Conservation (phyloP, 2,329 filamentous ascomycete species). For the Neopestalotiopsis sp. region DNA sequence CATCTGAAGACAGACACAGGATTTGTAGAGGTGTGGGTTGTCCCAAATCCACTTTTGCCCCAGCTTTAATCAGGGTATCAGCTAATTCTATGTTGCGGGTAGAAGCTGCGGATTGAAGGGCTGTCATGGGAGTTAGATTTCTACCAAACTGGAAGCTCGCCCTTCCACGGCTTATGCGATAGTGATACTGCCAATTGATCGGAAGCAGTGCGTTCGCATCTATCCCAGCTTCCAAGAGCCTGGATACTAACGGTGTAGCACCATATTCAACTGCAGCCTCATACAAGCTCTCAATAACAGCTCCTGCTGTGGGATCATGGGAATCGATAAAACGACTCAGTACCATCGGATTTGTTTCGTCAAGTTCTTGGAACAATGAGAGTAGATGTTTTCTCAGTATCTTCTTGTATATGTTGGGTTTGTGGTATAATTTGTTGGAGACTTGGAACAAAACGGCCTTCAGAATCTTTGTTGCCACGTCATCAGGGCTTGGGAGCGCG, state of each 20-base stretch:
- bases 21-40: neutral
- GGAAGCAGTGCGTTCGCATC: neutral
- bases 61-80: neutral
- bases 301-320: neutral
- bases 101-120: neutral
- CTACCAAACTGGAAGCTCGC: too few species aligned
- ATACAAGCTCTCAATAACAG: neutral
- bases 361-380: neutral
- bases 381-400: neutral
- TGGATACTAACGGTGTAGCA: neutral
- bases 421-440: neutral
- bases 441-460: neutral
- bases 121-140: neutral
- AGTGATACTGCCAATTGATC: too few species aligned
- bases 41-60: neutral
- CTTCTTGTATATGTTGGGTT: neutral
- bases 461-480: neutral
- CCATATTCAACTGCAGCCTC: neutral
- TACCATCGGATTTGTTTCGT: neutral
- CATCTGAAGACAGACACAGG: neutral
- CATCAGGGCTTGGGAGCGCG: neutral
- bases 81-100: neutral
- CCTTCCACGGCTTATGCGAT: too few species aligned
- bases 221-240: neutral
- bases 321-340: neutral